phyloP scores from a whole-genome alignment of 2,329 filamentous ascomycete species.

The Fusarium citri region DNA sequence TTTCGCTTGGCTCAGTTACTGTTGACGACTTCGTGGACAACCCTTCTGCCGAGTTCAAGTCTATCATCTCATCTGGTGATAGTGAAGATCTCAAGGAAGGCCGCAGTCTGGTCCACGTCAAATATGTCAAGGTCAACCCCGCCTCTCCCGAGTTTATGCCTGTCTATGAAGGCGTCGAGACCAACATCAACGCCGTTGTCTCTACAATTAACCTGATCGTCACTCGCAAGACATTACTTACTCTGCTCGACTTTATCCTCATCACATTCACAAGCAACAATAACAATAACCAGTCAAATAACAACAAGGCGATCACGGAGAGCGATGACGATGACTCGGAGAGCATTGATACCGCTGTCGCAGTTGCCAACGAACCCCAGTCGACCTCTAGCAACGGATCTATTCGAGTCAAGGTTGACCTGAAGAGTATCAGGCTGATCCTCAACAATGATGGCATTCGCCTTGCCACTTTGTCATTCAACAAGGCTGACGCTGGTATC shows the following conservation, averaged over 20 bases:
- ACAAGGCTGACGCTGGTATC: slow-evolving; percentile 90
- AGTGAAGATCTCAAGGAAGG: slow-evolving; percentile 78
- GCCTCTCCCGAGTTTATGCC: slow-evolving; percentile 93
- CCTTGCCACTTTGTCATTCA: slow-evolving; percentile 90
- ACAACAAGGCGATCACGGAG: slow-evolving; percentile 53
- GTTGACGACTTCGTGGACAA: slow-evolving; percentile 97
- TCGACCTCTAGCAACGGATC: slow-evolving; percentile 68
- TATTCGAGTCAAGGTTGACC: slow-evolving; percentile 90
- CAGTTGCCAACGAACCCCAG: slow-evolving; percentile 43
- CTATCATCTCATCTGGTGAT: slow-evolving; percentile 89
- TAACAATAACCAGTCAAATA: slow-evolving; percentile 55
- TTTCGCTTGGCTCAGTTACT: slow-evolving; percentile 85
- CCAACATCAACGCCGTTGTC: slow-evolving; percentile 88
- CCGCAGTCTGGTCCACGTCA: slow-evolving; percentile 86
- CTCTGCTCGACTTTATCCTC: slow-evolving; percentile 91
- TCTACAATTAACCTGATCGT: slow-evolving; percentile 97
- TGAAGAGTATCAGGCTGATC: slow-evolving; percentile 93
- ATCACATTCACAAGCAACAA: slow-evolving; percentile 81
- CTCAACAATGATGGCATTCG: slow-evolving; percentile 98
- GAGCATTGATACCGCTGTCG: slow-evolving; percentile 52
- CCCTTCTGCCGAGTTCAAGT: slow-evolving; percentile 90
- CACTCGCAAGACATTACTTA: slow-evolving; percentile 91
- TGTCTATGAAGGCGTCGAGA: slow-evolving; percentile 92
- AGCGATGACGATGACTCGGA: slow-evolving; percentile 53
- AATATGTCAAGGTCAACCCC: slow-evolving; percentile 88